Base-by-base conservation (phyloP, 2,329 filamentous ascomycete genomes). In the Cryphonectria carpinicola region DNA sequence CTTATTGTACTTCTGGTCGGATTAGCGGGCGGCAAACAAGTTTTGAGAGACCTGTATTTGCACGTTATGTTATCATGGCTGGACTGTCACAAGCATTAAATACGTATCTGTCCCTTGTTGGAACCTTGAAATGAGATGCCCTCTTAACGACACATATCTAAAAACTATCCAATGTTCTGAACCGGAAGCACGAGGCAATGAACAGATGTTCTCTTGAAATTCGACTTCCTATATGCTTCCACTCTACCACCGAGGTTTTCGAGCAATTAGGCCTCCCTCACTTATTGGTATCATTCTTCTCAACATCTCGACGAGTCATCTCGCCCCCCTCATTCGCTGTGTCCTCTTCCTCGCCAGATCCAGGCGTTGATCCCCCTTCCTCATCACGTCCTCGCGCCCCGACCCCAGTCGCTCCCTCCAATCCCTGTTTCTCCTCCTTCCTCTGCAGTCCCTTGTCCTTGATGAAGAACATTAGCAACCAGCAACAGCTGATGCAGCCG, bases 381-480 rank as follows among this genome's bases (percentile, higher is more conserved):
- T 54, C 66, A 62, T 65, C 65, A 2, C 8, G 41, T 37, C 56
- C 35, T 60, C 28, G 65, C 41, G 8, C 54, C 13, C 11, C 46
- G 19, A 14, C 22, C 5, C 8, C 62, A 32, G 35, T 17, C 11
- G 19, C 39, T 35, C 11, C 22, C 22, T 71, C 41, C 17, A 43
- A 37, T 13, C 39, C 46, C 10, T 46, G 28, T 19, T 22, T 66
- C 43, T 72, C 71, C 32, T 72, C 71, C 46, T 68, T 72, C 41
- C 71, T 68, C 25, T 65, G 64, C 17, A 72, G 65, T 7, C 71
- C 71, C 25, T 62, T 70, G 54, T 72, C 71, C 52, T 68, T 72
- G 22, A 72, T 70, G 41, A 70, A 66, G 41, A 70, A 67, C 68
- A 70, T 70, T 41, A 72, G 22, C 61, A 70, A 11, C 66, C 65